These are phyloP conservation scores for Naganishia cerealis DNA, from an alignment of 1,284 basidiomycete genomes.

Conservation along the genomic window DNA sequence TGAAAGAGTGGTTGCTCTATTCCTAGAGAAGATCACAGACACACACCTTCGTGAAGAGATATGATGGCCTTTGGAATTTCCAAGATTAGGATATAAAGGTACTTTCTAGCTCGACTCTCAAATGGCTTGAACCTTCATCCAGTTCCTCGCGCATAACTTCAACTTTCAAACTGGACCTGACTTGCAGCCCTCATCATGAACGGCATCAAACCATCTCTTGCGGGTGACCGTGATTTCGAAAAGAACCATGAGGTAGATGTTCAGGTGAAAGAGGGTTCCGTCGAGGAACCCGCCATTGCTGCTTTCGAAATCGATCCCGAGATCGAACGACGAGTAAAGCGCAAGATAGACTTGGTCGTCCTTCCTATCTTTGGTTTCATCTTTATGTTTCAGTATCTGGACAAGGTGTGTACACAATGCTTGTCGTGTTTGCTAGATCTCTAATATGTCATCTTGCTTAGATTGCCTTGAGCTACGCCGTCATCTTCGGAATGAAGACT, in stretches of 20 bases:
- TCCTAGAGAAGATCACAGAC: not conserved
- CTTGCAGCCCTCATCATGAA: not conserved
- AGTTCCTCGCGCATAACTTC: not conserved
- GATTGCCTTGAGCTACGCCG: conserved; percentile 41
- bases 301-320: conserved; percentile 31
- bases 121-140: not conserved
- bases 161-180: not conserved
- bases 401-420: conserved; percentile 6
- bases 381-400: conserved; percentile 22
- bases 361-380: conserved; percentile 25
- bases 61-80: not conserved
- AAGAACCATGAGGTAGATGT: not conserved
- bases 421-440: not conserved
- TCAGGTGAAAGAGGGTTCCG: not conserved
- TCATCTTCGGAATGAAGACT: conserved; percentile 45
- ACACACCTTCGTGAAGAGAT: not conserved
- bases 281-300: not conserved
- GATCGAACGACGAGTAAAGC: conserved; percentile 29
- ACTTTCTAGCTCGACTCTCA: not conserved
- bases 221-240: not conserved
- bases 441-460: not conserved
- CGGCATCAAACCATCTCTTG: not conserved
- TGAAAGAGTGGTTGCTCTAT: not conserved
- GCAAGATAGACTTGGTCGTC: conserved; percentile 39
- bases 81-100: not conserved